These are phyloP conservation scores for Amoebophrya sp. DNA, from an alignment of 169 alveolate genomes.

Conservation along the genomic window DNA sequence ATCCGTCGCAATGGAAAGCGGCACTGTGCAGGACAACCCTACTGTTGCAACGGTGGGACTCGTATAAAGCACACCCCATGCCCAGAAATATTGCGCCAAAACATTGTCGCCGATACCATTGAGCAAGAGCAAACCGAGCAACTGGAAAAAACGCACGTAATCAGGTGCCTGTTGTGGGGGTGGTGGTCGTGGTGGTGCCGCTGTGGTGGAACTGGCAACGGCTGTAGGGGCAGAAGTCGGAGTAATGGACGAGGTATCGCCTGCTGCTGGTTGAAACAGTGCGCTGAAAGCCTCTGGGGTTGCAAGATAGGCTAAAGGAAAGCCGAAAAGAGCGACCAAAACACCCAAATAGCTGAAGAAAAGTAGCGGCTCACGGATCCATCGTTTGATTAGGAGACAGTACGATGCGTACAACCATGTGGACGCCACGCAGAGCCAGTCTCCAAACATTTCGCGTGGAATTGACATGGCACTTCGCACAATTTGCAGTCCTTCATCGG, in stretches of 20 bases:
- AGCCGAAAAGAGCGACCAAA: not conserved
- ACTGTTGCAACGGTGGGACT: not conserved
- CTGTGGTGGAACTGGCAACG: no score
- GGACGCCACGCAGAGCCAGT: not conserved
- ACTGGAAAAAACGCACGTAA: not conserved
- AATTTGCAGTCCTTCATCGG: no score
- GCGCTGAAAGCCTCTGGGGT: not conserved
- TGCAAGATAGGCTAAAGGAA: not conserved
- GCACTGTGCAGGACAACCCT: not conserved
- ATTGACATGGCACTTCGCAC: not conserved
- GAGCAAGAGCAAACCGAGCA: not conserved
- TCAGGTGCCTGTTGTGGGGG: no score
- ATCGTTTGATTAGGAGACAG: not conserved
- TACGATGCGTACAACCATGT: not conserved
- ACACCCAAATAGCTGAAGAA: not conserved
- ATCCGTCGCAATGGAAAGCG: not conserved
- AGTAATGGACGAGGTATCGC: no score
- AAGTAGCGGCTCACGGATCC: not conserved
- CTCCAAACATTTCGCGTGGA: not conserved
- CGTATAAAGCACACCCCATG: not conserved
- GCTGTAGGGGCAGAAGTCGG: no score
- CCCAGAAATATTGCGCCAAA: not conserved
- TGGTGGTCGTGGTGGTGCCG: no score
- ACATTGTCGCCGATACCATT: constrained; percentile 5
- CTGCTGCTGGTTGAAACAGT: no score